Evolutionary conservation across 2,329 filamentous ascomycete genomes (phyloP), one percentile per base, ranked within the genome.

Genomic region (Lasiodiplodia theobromae): DNA sequence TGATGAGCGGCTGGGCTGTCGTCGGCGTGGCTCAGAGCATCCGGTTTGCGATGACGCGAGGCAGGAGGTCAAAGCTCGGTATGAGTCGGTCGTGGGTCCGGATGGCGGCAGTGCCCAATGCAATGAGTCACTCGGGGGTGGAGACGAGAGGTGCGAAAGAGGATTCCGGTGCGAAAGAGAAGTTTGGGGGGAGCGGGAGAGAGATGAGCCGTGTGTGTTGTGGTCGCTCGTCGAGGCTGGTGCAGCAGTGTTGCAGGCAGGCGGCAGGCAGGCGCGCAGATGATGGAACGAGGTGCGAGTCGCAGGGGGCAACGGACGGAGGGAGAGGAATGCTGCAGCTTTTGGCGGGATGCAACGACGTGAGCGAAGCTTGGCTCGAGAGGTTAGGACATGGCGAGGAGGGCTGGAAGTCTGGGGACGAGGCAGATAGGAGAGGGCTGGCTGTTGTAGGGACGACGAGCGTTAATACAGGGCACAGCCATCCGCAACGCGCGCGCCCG

Each of bases 1-100:
- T 68, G 44, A 68, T 25, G 60, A 54, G 74, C 77, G 77, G 79
- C 60, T 64, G 23, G 47, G 21, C 23, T 47, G 76, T 79, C 77
- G 79, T 73, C 72, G 72, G 74, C 72, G 76, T 76, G 76, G 73
- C 77, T 77, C 76, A 71, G 71, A 69, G 68, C 71, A 72, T 74
- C 58, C 56, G 57, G 44, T 44, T 34, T 44, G 58, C 34, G 67
- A 68, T 64, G 67, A 68, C 57, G 67, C 67, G 66, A 68, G 40
- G 54, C 49, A 40, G 58, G 52, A 49, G 67, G 57, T 57, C 67
- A 54, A 63, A 74, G 76, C 74, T 71, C 60, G 71, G 71, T 71
- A 70, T 74, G 73, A 51, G 66, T 60, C 66, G 49, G 73, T 68
- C 57, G 63, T 60, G 53, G 54, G 73, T 69, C 57, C 60, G 65